phyloP scores from a whole-genome alignment of 352 stramenopile genomes.

The Phytophthora podocarpi region DNA sequence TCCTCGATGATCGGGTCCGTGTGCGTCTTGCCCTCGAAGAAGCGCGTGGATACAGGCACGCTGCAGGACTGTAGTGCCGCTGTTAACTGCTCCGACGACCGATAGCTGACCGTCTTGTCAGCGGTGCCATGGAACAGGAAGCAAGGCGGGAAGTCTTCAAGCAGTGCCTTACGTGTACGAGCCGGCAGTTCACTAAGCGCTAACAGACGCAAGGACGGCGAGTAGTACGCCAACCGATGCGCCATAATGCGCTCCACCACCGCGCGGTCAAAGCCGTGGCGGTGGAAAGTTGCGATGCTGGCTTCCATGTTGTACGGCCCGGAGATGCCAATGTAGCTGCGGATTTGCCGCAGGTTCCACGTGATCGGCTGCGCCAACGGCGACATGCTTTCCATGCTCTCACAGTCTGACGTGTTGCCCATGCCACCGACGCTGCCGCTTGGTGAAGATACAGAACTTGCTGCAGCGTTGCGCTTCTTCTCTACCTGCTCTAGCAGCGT shows the following conservation, averaged over 20 bases:
- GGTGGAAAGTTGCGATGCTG: constrained; percentile 79
- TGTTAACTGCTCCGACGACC: constrained; percentile 60
- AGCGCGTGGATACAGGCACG: constrained; percentile 55
- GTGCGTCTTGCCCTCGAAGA: constrained; percentile 88
- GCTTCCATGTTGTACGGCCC: constrained; percentile 87
- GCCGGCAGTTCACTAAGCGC: constrained; percentile 46
- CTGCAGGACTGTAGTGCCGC: constrained; percentile 48
- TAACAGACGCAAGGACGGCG: constrained; percentile 50
- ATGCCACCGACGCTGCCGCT: constrained; percentile 26
- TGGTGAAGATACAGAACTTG: constrained; percentile 11
- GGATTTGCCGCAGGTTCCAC: constrained; percentile 70
- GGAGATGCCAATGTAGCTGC: constrained; percentile 88
- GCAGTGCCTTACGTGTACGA: constrained; percentile 18
- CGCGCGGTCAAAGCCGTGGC: constrained; percentile 78
- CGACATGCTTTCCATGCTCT: constrained; percentile 37
- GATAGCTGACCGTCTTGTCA: constrained; percentile 67
- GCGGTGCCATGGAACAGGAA: constrained; percentile 72
- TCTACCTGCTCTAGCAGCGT: constrained; percentile 79
- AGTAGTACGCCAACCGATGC: constrained; percentile 62
- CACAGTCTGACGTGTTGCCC: constrained; percentile 42
- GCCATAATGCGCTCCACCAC: constrained; percentile 88
- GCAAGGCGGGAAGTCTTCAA: constrained; percentile 57
- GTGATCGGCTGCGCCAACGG: constrained; percentile 43
- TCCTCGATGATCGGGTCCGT: constrained; percentile 94
- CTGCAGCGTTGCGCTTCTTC: constrained; percentile 36